A percentile compares a stretch with the other conserved stretches of the same genome.
phyloP scores from a whole-genome alignment of 2,329 filamentous ascomycete genomes.

The Aspergillus fischeri region DNA sequence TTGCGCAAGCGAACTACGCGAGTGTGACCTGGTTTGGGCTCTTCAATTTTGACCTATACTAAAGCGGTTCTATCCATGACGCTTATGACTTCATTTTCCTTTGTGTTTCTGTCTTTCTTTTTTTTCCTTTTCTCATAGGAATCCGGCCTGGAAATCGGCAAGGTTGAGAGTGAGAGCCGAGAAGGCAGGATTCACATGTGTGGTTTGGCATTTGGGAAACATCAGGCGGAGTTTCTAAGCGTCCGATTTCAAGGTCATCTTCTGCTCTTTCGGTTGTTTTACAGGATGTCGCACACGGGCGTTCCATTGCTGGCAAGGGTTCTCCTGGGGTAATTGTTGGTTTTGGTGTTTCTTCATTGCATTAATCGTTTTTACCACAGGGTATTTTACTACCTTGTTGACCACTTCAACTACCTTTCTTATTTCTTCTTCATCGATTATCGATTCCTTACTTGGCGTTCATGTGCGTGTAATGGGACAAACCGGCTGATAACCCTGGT shows the following conservation, averaged over 20 bases:
- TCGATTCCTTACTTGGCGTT: background rate
- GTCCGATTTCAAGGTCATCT: background rate
- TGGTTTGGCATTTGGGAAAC: constrained; percentile 9
- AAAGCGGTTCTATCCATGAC: background rate
- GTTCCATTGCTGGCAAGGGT: background rate
- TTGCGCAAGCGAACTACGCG: constrained; percentile 33
- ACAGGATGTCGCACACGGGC: background rate
- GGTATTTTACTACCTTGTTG: background rate
- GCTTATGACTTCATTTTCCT: constrained; percentile 1
- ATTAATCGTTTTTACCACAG: background rate
- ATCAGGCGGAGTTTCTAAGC: constrained; percentile 13
- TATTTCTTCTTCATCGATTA: background rate
- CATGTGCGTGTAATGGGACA: background rate
- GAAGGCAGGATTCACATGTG: constrained; percentile 1
- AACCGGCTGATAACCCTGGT: background rate
- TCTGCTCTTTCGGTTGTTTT: background rate
- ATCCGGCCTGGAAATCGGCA: constrained; percentile 10
- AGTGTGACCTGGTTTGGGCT: constrained; percentile 7
- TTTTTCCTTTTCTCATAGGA: constrained; percentile 11
- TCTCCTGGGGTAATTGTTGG: background rate
- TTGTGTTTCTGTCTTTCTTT: constrained; percentile 10
- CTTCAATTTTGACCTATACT: background rate
- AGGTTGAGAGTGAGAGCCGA: constrained; percentile 3
- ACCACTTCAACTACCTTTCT: background rate
- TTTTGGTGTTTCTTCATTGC: background rate